Conservation (phyloP, 192 early-diverging fungal species). For the Coemansia interrupta region DNA sequence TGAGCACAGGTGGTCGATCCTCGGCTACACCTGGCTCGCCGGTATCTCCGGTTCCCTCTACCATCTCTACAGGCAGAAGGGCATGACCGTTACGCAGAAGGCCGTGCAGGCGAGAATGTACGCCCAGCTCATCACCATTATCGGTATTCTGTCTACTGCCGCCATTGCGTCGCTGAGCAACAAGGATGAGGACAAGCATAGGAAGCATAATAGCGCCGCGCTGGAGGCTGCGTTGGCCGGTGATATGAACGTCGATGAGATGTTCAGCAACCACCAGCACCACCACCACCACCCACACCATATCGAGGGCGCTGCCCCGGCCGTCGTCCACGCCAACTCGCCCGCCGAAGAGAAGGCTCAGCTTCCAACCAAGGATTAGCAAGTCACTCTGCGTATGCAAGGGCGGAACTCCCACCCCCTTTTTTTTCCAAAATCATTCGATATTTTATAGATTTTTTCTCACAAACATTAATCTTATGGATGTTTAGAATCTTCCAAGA, state of each 20-base stretch:
- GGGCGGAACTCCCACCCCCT: too few species aligned
- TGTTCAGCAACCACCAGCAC: neutral
- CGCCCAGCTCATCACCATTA: constrained; percentile 63
- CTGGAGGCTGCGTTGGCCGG: constrained; percentile 38
- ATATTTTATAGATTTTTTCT: too few species aligned
- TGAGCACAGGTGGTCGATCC: constrained; percentile 47
- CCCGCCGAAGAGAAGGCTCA: neutral
- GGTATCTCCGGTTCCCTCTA: constrained; percentile 40
- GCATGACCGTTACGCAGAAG: constrained; percentile 61
- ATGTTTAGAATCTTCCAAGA: too few species aligned
- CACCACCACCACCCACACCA: neutral
- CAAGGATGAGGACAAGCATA: constrained; percentile 20
- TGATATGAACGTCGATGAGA: constrained; percentile 18
- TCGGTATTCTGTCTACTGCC: constrained; percentile 60
- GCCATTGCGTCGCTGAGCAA: constrained; percentile 48
- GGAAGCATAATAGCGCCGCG: constrained; percentile 35
- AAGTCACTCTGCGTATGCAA: too few species aligned
- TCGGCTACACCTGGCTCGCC: constrained; percentile 50
- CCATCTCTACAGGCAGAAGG: constrained; percentile 48
- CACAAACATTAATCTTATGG: too few species aligned
- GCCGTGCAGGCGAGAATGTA: constrained; percentile 71
- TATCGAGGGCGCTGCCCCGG: neutral
- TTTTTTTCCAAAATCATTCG: too few species aligned
- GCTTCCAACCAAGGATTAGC: neutral
- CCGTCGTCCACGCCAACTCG: constrained; percentile 1